Evolutionary conservation across 768 basidiomycete species (phyloP), one percentile per base, ranked within the genome.

Genomic region (Pisolithus tinctorius): DNA sequence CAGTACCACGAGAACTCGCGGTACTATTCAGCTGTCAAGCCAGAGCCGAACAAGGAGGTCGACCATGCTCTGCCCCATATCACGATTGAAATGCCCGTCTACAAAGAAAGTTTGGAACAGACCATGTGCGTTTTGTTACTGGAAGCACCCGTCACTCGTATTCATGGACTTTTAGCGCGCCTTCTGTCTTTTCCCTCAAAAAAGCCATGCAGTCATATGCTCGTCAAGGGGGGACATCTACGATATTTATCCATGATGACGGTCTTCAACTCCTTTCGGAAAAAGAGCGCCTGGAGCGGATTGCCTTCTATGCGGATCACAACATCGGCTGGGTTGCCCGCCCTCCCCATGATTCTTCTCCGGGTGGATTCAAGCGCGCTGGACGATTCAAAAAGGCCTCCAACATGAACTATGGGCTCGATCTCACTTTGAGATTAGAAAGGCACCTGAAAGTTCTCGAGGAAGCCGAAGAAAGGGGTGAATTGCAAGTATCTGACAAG

Each of bases 321-420:
- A 79, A 80, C 58, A 83, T 89, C 58, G 88, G 83, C 6, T 90
- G 83, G 79, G 84, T 88, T 53, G 85, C 88, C 3, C 78, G 88
- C n/a, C 88, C 88, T 0, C 72, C 74, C 40, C 86, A 88, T 58
- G 78, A 79, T 53, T 58, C 65, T 47, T 51, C 64, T 17, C 62
- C 70, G 7, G 72, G 75, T 54, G 78, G 78, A 51, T 67, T 84
- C 77, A 70, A 79, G 67, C 73, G 82, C 38, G 76, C 84, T 1
- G 89, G 90, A 6, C 76, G 88, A 17, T 93, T 93, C 78, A 93
- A 93, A 74, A 93, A 93, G 68, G 88, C 88, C 3, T 82, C 80
- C 37, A 93, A 93, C 66, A 83, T 93, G 83, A 93, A 92, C 65
- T 89, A 83, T 60, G 87, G 80, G 6, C 67, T 75, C 20, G 68